A percentile compares a stretch with the other conserved stretches of the same genome.
Conservation (phyloP, 805 yeast species). For the Lachancea sp. region DNA sequence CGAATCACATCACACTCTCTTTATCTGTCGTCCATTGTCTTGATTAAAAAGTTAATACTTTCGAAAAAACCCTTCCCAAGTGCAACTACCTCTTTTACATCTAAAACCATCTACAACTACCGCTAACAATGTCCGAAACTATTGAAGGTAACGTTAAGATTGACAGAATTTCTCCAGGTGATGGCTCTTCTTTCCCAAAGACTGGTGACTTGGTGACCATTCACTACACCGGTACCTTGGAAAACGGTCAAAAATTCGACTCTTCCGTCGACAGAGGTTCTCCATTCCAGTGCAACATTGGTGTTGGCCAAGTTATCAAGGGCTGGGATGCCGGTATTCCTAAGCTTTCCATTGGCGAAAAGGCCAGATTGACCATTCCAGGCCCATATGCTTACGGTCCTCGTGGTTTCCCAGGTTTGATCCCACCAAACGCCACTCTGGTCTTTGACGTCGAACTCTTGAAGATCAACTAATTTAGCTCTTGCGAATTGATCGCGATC, state of each 20-base stretch:
- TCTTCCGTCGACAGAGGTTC: slow-evolving; percentile 91
- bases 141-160: slow-evolving; percentile 37
- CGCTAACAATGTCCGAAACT: slow-evolving; percentile 27
- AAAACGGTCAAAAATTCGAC: slow-evolving; percentile 93
- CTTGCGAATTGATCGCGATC: background rate
- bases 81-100: background rate
- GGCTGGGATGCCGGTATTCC: slow-evolving; percentile 98
- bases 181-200: slow-evolving; percentile 81
- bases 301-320: slow-evolving; percentile 92
- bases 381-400: slow-evolving; percentile 90
- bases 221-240: slow-evolving; percentile 93
- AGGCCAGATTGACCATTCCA: slow-evolving; percentile 87
- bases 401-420: slow-evolving; percentile 93
- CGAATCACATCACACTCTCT: slow-evolving; percentile 1
- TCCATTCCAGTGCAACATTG: slow-evolving; percentile 90
- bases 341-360: slow-evolving; percentile 84
- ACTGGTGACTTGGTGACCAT: slow-evolving; percentile 85
- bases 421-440: slow-evolving; percentile 94
- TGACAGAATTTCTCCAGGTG: slow-evolving; percentile 48
- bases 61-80: background rate
- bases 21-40: no score
- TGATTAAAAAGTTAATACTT: background rate
- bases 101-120: background rate
- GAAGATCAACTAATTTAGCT: slow-evolving; percentile 34
- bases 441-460: slow-evolving; percentile 74